A percentile compares a stretch with the other conserved stretches of the same genome.
Evolutionary conservation across 1,284 basidiomycete species (phyloP).

Genomic region (Trichosporon sp.): DNA sequence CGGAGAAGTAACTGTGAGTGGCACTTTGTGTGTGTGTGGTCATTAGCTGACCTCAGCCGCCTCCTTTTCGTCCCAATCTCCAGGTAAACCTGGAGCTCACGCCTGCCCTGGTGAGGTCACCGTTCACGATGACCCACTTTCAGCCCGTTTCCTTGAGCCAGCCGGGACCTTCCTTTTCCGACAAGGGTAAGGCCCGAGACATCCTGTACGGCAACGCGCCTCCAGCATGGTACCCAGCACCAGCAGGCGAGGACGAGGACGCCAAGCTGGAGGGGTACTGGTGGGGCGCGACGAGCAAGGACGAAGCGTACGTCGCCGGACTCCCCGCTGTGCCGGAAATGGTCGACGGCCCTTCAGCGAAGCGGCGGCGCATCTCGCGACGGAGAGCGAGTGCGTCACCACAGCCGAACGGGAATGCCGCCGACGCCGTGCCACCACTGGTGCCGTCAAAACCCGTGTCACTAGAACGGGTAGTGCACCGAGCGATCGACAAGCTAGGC

Average conservation of each 20-base stretch:
- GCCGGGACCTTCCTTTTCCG: conserved; percentile 39
- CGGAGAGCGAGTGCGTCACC: conserved; percentile 8
- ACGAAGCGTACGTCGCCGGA: conserved; percentile 38
- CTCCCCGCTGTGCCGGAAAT: conserved; percentile 40
- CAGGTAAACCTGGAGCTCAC: conserved; percentile 37
- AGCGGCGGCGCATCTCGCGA: conserved; percentile 12
- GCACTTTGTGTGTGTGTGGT: too few species aligned
- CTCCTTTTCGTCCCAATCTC: conserved; percentile 41
- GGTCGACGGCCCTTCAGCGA: conserved; percentile 21
- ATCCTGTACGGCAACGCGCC: conserved; percentile 30
- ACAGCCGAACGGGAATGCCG: conserved; percentile 1
- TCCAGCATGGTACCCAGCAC: conserved; percentile 39
- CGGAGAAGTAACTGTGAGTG: conserved; percentile 24
- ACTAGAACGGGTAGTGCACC: conserved; percentile 32
- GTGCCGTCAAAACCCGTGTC: conserved; percentile 28
- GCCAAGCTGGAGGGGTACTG: conserved; percentile 40
- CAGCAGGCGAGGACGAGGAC: conserved; percentile 34
- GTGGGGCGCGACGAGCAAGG: conserved; percentile 40
- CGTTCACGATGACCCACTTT: conserved; percentile 61
- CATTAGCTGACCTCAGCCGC: conserved; percentile 22
- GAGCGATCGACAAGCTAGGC: conserved; percentile 33
- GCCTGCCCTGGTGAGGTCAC: conserved; percentile 70
- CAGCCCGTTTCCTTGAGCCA: conserved; percentile 30
- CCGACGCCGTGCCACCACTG: conserved; percentile 17
- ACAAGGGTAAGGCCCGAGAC: conserved; percentile 44